Percentiles rank a stretch among this genome's conserved stretches.
phyloP scores from a whole-genome alignment of 495 filamentous ascomycete genomes.

The Trichoderma gamsii region DNA sequence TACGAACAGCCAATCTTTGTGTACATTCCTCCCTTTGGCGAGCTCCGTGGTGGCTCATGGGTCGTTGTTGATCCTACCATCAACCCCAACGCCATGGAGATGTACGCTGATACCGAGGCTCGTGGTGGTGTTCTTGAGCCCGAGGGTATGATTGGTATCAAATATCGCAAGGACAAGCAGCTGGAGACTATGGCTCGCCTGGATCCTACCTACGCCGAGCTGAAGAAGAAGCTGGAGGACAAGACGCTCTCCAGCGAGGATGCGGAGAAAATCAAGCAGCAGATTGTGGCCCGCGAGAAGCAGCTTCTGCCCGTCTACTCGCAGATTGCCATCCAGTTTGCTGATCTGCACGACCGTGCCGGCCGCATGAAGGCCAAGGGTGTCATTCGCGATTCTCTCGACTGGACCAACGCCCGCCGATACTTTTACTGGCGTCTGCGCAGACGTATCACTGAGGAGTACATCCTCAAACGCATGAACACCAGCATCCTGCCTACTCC shows the following conservation, averaged over 20 bases:
- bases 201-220: conserved; percentile 72
- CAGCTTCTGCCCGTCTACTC: conserved; percentile 84
- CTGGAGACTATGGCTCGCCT: conserved; percentile 96
- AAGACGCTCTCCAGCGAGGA: conserved; percentile 64
- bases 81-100: conserved; percentile 94
- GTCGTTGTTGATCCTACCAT: conserved; percentile 98
- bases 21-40: conserved; percentile 94
- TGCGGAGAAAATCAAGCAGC: conserved; percentile 67
- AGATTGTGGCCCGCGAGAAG: conserved; percentile 84
- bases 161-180: conserved; percentile 95
- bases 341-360: conserved; percentile 93
- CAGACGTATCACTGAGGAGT: conserved; percentile 92
- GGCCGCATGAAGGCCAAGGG: conserved; percentile 98
- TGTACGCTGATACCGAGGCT: conserved; percentile 96
- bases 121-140: conserved; percentile 97
- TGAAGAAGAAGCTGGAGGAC: conserved; percentile 70
- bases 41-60: conserved; percentile 98
- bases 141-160: conserved; percentile 97
- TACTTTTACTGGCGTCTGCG: conserved; percentile 99
- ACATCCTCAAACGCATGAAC: conserved; percentile 83
- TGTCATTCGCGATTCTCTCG: conserved; percentile 73
- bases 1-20: conserved; percentile 98
- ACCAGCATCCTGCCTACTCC: conserved; percentile 39
- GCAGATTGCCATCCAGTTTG: conserved; percentile 91
- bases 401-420: conserved; percentile 84